Percentiles rank a stretch among this genome's conserved stretches.
phyloP scores from a whole-genome alignment of 257 asterid genomes.

The Ehretia macrophylla region DNA sequence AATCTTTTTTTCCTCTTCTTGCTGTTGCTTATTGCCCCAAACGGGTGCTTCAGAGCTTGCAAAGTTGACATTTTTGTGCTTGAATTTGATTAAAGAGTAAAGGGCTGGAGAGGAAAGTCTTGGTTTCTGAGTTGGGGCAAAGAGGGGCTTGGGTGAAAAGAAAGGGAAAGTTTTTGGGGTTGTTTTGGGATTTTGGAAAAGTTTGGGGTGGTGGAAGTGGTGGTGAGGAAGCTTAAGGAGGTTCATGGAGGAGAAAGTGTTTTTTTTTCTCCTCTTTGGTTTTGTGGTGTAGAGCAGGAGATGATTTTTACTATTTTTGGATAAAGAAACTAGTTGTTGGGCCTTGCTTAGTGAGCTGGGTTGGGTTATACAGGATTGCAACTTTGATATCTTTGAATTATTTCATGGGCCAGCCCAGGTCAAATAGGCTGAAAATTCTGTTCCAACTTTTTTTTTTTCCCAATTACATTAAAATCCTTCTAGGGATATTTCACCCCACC shows the following conservation, averaged over 20 bases:
- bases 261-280: neutral
- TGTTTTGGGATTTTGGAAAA: slow-evolving; percentile 14
- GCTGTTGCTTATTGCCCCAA: slow-evolving; percentile 32
- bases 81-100: slow-evolving; percentile 13
- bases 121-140: slow-evolving; percentile 13
- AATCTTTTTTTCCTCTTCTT: slow-evolving; percentile 32
- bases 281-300: neutral
- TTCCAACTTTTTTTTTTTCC: too few relatives aligned
- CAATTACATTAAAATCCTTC: too few relatives aligned
- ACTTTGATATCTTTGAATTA: too few relatives aligned
- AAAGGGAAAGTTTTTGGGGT: slow-evolving; percentile 9
- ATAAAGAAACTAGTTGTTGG: too few relatives aligned
- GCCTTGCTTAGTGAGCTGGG: too few relatives aligned
- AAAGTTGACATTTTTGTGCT: slow-evolving; percentile 18
- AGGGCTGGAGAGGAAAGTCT: slow-evolving; percentile 9
- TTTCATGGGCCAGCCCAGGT: too few relatives aligned
- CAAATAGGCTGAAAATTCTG: too few relatives aligned
- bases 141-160: slow-evolving; percentile 3
- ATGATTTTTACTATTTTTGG: too few relatives aligned
- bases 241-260: slow-evolving; percentile 28
- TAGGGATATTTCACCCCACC: too few relatives aligned
- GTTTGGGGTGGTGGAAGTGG: slow-evolving; percentile 14
- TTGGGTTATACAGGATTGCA: too few relatives aligned
- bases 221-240: slow-evolving; percentile 37
- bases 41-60: slow-evolving; percentile 20